Evolutionary conservation across 805 yeast genomes (phyloP).

Genomic region (Sugiyamaella boreocaroliniensis): DNA sequence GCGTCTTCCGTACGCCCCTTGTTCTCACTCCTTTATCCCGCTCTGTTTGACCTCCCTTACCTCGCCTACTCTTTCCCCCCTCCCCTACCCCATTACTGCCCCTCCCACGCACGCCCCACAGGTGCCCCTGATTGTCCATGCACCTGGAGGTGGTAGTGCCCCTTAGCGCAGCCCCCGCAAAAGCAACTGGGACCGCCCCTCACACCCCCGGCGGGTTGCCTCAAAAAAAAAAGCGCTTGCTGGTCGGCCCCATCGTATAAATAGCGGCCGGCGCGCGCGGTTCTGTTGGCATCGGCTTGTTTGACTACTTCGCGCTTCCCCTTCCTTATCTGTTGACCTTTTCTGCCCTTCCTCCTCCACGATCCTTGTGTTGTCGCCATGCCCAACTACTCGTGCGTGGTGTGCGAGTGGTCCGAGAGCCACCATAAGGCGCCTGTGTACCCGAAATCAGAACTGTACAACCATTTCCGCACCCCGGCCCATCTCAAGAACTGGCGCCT

Average conservation of each 20-base stretch:
- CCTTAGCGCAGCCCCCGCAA: neutral
- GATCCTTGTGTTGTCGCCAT: neutral
- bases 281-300: too few relatives aligned
- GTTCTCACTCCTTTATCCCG: neutral
- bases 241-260: too few relatives aligned
- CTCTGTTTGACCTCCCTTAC: neutral
- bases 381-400: constrained; percentile 18
- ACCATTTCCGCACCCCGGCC: constrained; percentile 22
- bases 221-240: neutral
- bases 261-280: too few relatives aligned
- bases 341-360: too few relatives aligned
- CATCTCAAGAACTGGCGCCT: constrained; percentile 22
- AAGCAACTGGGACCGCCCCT: neutral
- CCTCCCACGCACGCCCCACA: neutral
- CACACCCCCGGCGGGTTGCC: neutral
- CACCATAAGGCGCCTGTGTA: constrained; percentile 7
- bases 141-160: neutral
- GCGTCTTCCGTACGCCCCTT: neutral
- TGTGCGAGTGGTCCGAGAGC: constrained; percentile 27
- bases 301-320: too few relatives aligned
- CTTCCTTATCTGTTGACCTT: too few relatives aligned
- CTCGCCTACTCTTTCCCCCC: too few relatives aligned
- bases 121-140: neutral
- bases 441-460: constrained; percentile 13
- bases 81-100: neutral